Conservation (phyloP, 2,329 filamentous ascomycete genomes). For the Calonectria pseudoturangicola region DNA sequence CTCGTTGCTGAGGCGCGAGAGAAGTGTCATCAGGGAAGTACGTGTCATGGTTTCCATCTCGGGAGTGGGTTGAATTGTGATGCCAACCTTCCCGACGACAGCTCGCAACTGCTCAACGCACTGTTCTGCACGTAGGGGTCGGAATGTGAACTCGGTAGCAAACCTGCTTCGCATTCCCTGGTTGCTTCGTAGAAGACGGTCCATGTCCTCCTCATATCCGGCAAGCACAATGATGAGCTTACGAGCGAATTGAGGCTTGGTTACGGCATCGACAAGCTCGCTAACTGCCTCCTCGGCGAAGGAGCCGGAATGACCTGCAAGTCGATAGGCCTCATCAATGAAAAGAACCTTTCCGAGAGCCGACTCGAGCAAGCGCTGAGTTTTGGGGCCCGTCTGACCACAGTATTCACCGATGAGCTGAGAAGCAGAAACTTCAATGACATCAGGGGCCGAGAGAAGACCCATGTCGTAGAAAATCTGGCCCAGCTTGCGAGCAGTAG, state of each 20-base stretch:
- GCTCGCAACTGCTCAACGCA: constrained; percentile 67
- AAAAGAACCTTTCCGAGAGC: constrained; percentile 81
- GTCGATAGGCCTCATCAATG: constrained; percentile 82
- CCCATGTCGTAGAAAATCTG: constrained; percentile 85
- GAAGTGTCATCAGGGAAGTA: constrained; percentile 56
- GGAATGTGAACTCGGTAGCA: constrained; percentile 76
- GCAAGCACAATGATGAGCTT: constrained; percentile 81
- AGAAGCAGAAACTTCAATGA: constrained; percentile 79
- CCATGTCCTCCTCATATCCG: constrained; percentile 80
- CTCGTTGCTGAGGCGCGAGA: constrained; percentile 65
- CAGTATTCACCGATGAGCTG: constrained; percentile 81
- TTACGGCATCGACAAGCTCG: constrained; percentile 70
- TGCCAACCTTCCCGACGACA: constrained; percentile 57
- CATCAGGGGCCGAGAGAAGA: constrained; percentile 75
- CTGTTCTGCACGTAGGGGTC: constrained; percentile 63
- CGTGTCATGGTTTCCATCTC: constrained; percentile 52
- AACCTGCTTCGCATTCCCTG: constrained; percentile 79
- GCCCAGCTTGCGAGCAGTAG: constrained; percentile 81
- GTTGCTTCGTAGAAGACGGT: constrained; percentile 76
- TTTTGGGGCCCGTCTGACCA: constrained; percentile 81
- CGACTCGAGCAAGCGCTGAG: constrained; percentile 74
- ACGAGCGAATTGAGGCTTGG: constrained; percentile 72
- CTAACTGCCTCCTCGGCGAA: constrained; percentile 75
- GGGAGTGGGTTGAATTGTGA: constrained; percentile 54
- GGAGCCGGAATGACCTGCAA: constrained; percentile 68